Evolutionary conservation across 345 rosid genomes (phyloP), one percentile per base, ranked within the genome.

Genomic region (Melastoma malabathricum): DNA sequence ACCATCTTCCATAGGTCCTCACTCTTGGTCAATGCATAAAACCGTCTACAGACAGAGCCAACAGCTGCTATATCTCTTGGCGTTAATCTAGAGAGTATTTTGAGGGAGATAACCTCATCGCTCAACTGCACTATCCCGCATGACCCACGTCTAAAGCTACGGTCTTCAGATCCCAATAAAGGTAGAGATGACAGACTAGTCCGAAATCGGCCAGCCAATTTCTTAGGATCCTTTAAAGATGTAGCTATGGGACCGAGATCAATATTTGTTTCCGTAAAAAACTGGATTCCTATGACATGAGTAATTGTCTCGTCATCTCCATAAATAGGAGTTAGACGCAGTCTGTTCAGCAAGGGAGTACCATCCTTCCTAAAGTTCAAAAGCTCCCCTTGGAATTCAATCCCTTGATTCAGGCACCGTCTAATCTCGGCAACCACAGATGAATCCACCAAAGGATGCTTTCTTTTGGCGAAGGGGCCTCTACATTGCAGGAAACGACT

Each of bases 401-500:
- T 70, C 50, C 94, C 90, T 68, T 84, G 75, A 6, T 74, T 89
- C 15, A 89, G 79, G 75, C 89, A 89, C 67, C 72, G 69, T 60
- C 88, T 76, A 60, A 89, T 83, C 66, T 89, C 81, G 13, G 89
- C 48, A n/a, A 85, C 83, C 47, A 83, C 72, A 0, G 78, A 47
- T 18, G 95, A 83, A 61, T 85, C 95, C 48, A 85, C 93, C 63
- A 78, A 59, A 20, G 90, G 89, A 55, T 88, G 97, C 69, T 94
- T 78, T 67, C 97, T 72, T 70, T 88, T 88, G 18, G 97, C 94
- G 76, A 88, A 88, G 23, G 97, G 94, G 43, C 97, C 95, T 73
- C 94, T 75, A 65, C 82, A 88, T 63, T 88, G 97, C 72, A 84
- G 69, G 78, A 88, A 89, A 19, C 94, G 84, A 72, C 90, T 84